Evolutionary conservation across 305 asterid species (phyloP).

Genomic region (Fraxinus albicans): DNA sequence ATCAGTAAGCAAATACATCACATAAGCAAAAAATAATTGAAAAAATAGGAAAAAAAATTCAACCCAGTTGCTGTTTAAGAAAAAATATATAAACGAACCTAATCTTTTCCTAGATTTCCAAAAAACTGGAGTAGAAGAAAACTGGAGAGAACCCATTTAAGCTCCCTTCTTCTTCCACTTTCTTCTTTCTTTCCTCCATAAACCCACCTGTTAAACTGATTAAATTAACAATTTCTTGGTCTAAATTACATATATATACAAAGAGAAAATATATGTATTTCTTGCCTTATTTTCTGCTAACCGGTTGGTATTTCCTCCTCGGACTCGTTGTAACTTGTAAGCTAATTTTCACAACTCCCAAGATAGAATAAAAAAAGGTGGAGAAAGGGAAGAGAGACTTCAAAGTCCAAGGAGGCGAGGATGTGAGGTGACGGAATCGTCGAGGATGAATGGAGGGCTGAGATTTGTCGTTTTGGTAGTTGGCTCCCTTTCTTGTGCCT

Average conservation of each 20-base stretch:
- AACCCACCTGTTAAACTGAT: not conserved
- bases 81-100: conserved; percentile 26
- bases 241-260: not conserved
- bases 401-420: not conserved
- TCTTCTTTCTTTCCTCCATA: conserved; percentile 44
- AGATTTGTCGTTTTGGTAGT: conserved; percentile 23
- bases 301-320: not conserved
- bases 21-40: not conserved
- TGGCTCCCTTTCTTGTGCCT: not conserved
- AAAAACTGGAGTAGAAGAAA: conserved; percentile 66
- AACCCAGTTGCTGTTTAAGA: not conserved
- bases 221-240: not conserved
- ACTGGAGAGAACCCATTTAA: conserved; percentile 66
- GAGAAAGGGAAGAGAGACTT: not conserved
- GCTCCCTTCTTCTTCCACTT: conserved; percentile 29
- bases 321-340: not conserved
- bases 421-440: conserved; percentile 21
- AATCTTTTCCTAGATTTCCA: conserved; percentile 86
- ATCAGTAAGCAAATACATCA: not conserved
- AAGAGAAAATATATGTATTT: not conserved
- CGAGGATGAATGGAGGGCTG: conserved; percentile 24
- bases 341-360: not conserved
- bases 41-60: not conserved
- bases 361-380: not conserved
- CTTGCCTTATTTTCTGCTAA: not conserved